A percentile compares a stretch with the other conserved stretches of the same genome.
Conservation (phyloP, 2,329 filamentous ascomycete genomes). For the Elsinoe batatas region DNA sequence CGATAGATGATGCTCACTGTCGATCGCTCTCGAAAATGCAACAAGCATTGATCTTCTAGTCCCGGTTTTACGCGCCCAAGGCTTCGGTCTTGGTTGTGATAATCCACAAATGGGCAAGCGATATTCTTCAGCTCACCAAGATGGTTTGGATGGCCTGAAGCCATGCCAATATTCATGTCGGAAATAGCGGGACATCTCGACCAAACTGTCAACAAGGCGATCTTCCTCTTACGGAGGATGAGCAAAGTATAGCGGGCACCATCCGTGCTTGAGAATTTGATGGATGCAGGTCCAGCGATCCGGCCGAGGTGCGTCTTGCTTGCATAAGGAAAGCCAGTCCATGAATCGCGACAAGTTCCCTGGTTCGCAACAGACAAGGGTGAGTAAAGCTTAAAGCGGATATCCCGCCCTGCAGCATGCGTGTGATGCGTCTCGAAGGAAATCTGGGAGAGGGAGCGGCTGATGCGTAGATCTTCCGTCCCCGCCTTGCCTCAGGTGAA, state of each 20-base stretch:
- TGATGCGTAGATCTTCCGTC: conserved; percentile 12
- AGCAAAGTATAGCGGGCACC: neutral
- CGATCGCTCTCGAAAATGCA: neutral
- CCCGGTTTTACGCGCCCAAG: neutral
- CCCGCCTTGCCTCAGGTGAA: conserved; percentile 5
- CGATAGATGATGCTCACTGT: neutral
- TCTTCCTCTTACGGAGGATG: neutral
- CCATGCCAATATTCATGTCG: conserved; percentile 1
- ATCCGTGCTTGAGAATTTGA: neutral
- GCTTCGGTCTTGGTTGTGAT: neutral
- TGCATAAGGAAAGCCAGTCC: neutral
- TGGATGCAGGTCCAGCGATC: conserved; percentile 10
- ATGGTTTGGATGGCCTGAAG: neutral
- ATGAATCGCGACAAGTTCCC: neutral
- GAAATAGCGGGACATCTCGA: neutral
- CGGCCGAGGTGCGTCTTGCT: conserved; percentile 11
- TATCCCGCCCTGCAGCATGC: conserved; percentile 11
- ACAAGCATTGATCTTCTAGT: neutral
- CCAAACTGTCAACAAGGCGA: conserved; percentile 3
- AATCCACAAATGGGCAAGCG: neutral
- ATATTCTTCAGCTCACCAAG: neutral
- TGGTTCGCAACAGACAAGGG: conserved; percentile 9
- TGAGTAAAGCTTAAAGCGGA: neutral
- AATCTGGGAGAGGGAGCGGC: conserved; percentile 7
- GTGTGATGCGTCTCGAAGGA: conserved; percentile 11